Evolutionary conservation across 306 rosid species (phyloP).

Genomic region (Trifolium repens): DNA sequence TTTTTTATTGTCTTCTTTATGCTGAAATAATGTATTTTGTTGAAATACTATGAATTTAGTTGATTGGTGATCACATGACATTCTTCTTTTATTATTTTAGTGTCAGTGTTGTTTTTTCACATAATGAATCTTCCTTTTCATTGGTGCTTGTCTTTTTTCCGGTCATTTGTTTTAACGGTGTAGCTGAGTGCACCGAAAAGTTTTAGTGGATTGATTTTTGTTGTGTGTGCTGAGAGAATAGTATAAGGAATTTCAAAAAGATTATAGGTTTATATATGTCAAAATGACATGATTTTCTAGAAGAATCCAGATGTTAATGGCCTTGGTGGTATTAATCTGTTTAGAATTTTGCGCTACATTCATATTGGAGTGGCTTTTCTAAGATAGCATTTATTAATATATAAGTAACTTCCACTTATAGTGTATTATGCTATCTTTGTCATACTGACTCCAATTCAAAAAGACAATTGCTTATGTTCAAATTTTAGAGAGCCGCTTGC

Average conservation of each 20-base stretch:
- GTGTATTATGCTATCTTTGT: conserved; percentile 39
- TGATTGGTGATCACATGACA: conserved; percentile 45
- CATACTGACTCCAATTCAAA: conserved; percentile 32
- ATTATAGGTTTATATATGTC: conserved; percentile 50
- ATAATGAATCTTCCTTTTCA: conserved; percentile 61
- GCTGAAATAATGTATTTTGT: conserved; percentile 41
- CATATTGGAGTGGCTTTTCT: conserved; percentile 41
- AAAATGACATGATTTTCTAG: conserved; percentile 47
- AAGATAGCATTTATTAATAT: conserved; percentile 39
- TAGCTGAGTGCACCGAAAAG: conserved; percentile 49
- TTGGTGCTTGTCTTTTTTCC: conserved; percentile 53
- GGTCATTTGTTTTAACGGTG: conserved; percentile 54
- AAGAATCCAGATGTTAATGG: conserved; percentile 41
- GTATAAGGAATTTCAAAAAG: conserved; percentile 54
- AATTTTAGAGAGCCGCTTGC: conserved; percentile 34
- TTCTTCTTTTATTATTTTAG: conserved; percentile 43
- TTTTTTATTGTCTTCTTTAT: conserved; percentile 71
- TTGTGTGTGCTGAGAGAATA: conserved; percentile 44
- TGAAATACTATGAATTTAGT: conserved; percentile 57
- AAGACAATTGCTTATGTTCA: conserved; percentile 34
- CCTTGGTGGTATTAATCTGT: conserved; percentile 44
- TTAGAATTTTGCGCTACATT: conserved; percentile 35
- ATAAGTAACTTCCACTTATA: conserved; percentile 42
- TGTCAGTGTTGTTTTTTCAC: conserved; percentile 75
- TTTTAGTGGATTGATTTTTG: conserved; percentile 49